Evolutionary conservation across 1,284 basidiomycete genomes (phyloP).

Genomic region (Trametes sp.): DNA sequence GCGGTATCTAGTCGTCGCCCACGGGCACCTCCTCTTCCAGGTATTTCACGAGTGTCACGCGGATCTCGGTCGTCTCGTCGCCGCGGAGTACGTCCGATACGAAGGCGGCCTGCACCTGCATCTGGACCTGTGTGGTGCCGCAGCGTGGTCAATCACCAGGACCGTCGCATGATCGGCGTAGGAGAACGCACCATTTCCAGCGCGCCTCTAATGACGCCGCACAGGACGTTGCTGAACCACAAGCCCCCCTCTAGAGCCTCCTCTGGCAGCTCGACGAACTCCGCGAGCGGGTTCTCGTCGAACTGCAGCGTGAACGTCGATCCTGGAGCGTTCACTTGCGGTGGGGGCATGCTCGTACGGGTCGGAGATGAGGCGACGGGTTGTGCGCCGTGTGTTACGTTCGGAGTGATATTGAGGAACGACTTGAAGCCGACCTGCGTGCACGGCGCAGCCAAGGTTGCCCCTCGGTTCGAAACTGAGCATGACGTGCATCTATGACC

Average conservation of each 20-base stretch:
- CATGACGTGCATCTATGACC: background rate
- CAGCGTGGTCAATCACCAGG: conserved; percentile 19
- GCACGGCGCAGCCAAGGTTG: background rate
- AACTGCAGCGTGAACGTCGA: conserved; percentile 85
- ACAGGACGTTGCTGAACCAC: conserved; percentile 97
- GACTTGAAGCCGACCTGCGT: conserved; percentile 96
- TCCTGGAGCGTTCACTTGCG: conserved; percentile 46
- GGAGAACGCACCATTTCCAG: conserved; percentile 90
- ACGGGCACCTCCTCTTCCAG: conserved; percentile 93
- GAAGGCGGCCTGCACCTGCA: conserved; percentile 94
- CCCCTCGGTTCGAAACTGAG: background rate
- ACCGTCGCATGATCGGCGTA: conserved; percentile 1
- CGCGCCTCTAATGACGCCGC: conserved; percentile 92
- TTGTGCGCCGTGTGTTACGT: conserved; percentile 70
- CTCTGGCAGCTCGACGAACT: conserved; percentile 97
- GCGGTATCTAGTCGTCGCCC: conserved; percentile 69
- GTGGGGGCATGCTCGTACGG: conserved; percentile 49
- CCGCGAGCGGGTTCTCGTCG: conserved; percentile 96
- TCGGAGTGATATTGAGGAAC: conserved; percentile 94
- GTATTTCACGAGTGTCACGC: conserved; percentile 89
- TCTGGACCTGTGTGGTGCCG: conserved; percentile 76
- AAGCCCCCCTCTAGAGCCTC: conserved; percentile 92
- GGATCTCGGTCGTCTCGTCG: conserved; percentile 94
- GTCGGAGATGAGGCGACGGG: conserved; percentile 56
- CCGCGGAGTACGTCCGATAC: conserved; percentile 91